Conservation (phyloP, 106 monocot species). For the Amphibolis antarctica region DNA sequence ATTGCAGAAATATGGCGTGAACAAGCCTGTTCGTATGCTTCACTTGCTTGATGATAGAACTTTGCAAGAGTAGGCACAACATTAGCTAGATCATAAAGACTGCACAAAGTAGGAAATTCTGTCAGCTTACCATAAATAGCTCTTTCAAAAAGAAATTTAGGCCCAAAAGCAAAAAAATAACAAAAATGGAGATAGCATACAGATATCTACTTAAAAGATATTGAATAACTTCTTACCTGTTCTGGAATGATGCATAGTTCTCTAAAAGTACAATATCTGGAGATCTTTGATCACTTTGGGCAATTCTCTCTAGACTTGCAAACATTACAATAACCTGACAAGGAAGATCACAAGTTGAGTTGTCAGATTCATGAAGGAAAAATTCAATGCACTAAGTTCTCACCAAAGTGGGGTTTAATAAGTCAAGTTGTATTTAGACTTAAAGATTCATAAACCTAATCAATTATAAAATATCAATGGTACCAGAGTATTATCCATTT, state of each 20-base stretch:
- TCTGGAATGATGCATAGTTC: conserved; percentile 98
- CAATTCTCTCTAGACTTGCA: conserved; percentile 80
- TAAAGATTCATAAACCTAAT: too few relatives aligned
- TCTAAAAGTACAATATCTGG: conserved; percentile 84
- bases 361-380: too few relatives aligned
- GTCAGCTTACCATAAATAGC: not conserved
- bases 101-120: conserved; percentile 24
- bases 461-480: too few relatives aligned
- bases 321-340: conserved; percentile 90
- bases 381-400: too few relatives aligned
- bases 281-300: conserved; percentile 74
- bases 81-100: conserved; percentile 98
- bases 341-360: not conserved
- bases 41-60: conserved; percentile 97
- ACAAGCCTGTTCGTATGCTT: conserved; percentile 92
- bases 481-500: not conserved
- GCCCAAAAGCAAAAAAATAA: not conserved
- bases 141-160: not conserved
- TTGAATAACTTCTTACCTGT: conserved; percentile 34
- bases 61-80: conserved; percentile 88
- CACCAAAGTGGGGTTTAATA: too few relatives aligned
- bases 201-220: too few relatives aligned
- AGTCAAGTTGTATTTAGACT: too few relatives aligned
- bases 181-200: too few relatives aligned
- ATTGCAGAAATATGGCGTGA: conserved; percentile 72